These are phyloP conservation scores for Curvularia lunata DNA, from an alignment of 2,329 filamentous ascomycete species.

Conservation along the genomic window DNA sequence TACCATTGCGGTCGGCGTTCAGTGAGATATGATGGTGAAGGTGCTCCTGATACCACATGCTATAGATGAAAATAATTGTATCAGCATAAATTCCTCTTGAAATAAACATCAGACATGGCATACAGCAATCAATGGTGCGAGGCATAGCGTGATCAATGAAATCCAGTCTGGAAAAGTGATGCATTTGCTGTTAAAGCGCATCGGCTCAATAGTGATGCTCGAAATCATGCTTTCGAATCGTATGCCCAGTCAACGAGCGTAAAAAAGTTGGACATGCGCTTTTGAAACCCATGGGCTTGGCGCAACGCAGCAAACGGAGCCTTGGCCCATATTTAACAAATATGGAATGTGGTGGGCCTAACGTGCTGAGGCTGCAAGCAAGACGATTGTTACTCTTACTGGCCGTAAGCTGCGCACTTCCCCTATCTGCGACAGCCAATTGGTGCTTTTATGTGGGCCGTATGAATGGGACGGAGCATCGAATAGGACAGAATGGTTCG, in stretches of 20 bases:
- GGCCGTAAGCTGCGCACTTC: background rate
- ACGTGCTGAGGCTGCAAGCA: background rate
- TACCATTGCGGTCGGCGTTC: constrained; percentile 34
- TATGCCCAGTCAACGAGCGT: background rate
- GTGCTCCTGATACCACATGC: constrained; percentile 39
- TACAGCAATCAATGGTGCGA: constrained; percentile 41
- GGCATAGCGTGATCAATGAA: constrained; percentile 37
- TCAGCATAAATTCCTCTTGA: no score
- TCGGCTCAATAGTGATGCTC: constrained; percentile 5
- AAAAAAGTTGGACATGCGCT: background rate
- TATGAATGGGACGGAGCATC: background rate
- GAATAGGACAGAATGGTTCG: background rate
- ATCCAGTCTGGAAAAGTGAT: constrained; percentile 40
- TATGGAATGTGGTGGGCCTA: background rate
- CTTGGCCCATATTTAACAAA: background rate
- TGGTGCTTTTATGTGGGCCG: background rate
- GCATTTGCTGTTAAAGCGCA: constrained; percentile 15
- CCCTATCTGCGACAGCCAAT: background rate
- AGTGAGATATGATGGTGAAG: constrained; percentile 27
- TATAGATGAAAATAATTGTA: background rate
- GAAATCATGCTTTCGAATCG: background rate
- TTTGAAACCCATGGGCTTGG: background rate
- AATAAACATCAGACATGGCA: no score
- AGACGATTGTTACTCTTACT: no score
- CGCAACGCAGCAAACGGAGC: background rate